Evolutionary conservation across 108 stramenopile species (phyloP).

Genomic region (Skeletonema potamos): DNA sequence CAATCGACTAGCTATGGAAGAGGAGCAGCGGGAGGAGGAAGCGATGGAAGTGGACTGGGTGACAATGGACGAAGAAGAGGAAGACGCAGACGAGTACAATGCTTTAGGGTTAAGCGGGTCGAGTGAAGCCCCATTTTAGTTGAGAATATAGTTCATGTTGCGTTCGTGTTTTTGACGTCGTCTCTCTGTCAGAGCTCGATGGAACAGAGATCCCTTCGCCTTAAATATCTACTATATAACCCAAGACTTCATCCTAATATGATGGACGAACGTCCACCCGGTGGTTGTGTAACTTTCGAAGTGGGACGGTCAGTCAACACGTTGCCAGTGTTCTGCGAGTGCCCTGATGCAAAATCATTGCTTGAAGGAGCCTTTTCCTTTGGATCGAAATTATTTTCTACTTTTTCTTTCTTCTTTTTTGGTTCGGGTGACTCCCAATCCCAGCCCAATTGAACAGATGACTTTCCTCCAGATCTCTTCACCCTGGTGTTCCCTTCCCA

Average conservation of each 20-base stretch:
- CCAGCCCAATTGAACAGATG: conserved; percentile 50
- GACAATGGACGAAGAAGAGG: conserved; percentile 80
- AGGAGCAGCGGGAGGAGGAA: conserved; percentile 86
- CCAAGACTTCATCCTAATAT: conserved; percentile 17
- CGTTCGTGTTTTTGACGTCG: background rate
- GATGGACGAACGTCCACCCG: conserved; percentile 60
- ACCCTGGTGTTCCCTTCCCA: conserved; percentile 56
- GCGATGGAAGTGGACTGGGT: conserved; percentile 92
- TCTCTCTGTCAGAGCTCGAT: no score
- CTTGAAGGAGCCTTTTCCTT: conserved; percentile 28
- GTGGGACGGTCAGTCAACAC: conserved; percentile 80
- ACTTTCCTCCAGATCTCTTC: conserved; percentile 62
- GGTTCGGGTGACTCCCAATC: conserved; percentile 47
- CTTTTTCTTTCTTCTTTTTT: conserved; percentile 11
- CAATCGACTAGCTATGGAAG: conserved; percentile 93
- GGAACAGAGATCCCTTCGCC: no score
- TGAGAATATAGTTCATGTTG: background rate
- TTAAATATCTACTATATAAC: background rate
- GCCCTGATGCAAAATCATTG: conserved; percentile 67
- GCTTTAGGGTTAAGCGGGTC: conserved; percentile 49
- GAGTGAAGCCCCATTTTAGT: conserved; percentile 53
- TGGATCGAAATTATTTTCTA: background rate
- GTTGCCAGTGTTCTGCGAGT: conserved; percentile 62
- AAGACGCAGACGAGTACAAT: conserved; percentile 56
- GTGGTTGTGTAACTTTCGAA: conserved; percentile 62